Evolutionary conservation across 306 rosid genomes (phyloP), one percentile per base, ranked within the genome.

Genomic region (Cicer judaicum): DNA sequence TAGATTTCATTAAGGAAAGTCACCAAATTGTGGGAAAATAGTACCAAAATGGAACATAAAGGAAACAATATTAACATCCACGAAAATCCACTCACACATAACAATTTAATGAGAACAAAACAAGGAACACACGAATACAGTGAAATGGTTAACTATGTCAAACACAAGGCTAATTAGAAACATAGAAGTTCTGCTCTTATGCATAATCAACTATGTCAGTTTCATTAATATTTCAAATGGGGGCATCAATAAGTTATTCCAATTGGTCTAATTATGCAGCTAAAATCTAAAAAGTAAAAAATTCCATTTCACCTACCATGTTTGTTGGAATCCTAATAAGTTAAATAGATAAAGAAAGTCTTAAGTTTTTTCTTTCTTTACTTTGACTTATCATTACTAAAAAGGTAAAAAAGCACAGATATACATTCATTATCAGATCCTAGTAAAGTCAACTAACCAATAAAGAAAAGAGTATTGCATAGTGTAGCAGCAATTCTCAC

Each of bases 381-480:
- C 66, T 70, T 50, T 50, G 59, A 52, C 66, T 52, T 70, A 70
- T 52, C 63, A 69, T 47, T 62, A 21, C 77, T 46, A 29, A 61
- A 47, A 10, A 50, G 63, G 64, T 5, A 21, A 21, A 70, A 14
- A 24, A 48, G 12, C 39, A 5, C n/a, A 48, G 44, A 52, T 70
- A 34, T 34, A 57, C 64, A 29, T 39, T 41, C 10, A 18, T 13
- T 56, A 16, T 16, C n/a, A 55, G 34, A 56, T 56, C 44, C 48
- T 73, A 34, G 9, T 47, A 34, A 73, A 46, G 15, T 73, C 40
- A 59, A 73, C 68, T 24, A 57, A 44, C 18, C 10, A 13, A 59
- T 29, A 24, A 73, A 43, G 68, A 73, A 6, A 36, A 10, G 36
- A 13, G 1, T 46, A 46, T 14, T 29, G 36, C 18, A 18, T 13